Evolutionary conservation across 257 asterid genomes (phyloP).

Genomic region (Anisodus tanguticus): DNA sequence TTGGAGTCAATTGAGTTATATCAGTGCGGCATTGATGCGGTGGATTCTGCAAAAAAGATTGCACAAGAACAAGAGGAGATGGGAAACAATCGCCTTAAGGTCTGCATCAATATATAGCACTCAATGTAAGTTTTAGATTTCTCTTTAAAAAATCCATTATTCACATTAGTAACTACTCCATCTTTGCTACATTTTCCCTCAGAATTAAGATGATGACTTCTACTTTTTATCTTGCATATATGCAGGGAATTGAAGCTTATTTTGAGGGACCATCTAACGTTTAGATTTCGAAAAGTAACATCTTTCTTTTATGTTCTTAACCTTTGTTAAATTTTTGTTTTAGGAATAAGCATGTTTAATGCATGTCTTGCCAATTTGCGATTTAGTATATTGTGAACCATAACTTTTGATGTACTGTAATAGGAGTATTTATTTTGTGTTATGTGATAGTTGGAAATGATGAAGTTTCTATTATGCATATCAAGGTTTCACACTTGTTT

Average conservation of each 20-base stretch:
- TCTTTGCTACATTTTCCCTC: not conserved
- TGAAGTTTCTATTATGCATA: too few relatives aligned
- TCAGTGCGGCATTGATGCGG: not conserved
- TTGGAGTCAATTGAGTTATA: not conserved
- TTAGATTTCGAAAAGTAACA: not conserved
- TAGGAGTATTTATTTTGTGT: too few relatives aligned
- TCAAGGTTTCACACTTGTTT: too few relatives aligned
- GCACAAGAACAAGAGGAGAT: constrained; percentile 14
- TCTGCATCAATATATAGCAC: not conserved
- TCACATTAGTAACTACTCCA: not conserved
- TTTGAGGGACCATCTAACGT: not conserved
- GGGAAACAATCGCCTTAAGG: not conserved
- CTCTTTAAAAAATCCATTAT: too few relatives aligned
- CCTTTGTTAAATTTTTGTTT: not conserved
- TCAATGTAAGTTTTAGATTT: not conserved
- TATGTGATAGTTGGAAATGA: too few relatives aligned
- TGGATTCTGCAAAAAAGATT: not conserved
- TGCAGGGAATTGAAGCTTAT: not conserved
- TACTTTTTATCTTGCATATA: not conserved
- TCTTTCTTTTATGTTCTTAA: too few relatives aligned
- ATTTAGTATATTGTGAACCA: too few relatives aligned
- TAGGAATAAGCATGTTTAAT: not conserved
- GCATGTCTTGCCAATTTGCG: not conserved
- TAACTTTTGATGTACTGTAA: too few relatives aligned
- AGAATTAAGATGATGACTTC: not conserved